Evolutionary conservation across 2,329 filamentous ascomycete genomes (phyloP), one percentile per base, ranked within the genome.

Genomic region (Aspergillus novoparasiticus): DNA sequence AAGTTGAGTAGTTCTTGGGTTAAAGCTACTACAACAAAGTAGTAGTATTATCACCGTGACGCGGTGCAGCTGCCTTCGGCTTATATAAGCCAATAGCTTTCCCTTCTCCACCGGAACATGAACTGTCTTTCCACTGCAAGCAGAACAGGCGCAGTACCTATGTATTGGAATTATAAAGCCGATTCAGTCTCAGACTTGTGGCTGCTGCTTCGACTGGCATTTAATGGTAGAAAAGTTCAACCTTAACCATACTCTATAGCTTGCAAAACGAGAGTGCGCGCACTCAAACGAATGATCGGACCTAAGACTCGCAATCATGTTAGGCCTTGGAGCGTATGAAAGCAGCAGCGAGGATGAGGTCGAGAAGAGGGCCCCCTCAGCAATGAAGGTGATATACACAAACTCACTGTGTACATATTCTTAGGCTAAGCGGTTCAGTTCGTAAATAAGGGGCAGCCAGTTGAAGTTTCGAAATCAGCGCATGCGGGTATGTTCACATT

Each of bases 331-430:
- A 28, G 75, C 72, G 41, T 83, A 83, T 67, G 77, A 76, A 53
- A 82, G 79, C 66, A 82, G 80, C 66, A 80, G 78, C 64, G 80
- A 81, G 51, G 80, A 82, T 60, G 80, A 82, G 60, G 69, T 69
- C 51, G 69, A 71, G 21, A 53, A 58, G 30, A 63, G 69, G 51
- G 30, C 61, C 39, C 57, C 64, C 62, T 57, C 58, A 30, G 60
- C 57, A 19, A 28, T 53, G 21, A 70, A 76, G 69, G 75, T 78
- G 30, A 19, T n/a, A 32, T 23, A n/a, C 10, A 51, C 48, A 11
- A 32, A 4, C 10, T 23, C 16, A 6, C 12, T 34, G 11, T 51
- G 8, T 19, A 12, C 28, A 34, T 32, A 32, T n/a, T 26, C n/a
- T 12, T 57, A 23, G 26, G 60, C 62, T 70, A 61, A 69, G 6